Evolutionary conservation across 176 grass and related monocot genomes (phyloP).

Genomic region (Microstegium vimineum): DNA sequence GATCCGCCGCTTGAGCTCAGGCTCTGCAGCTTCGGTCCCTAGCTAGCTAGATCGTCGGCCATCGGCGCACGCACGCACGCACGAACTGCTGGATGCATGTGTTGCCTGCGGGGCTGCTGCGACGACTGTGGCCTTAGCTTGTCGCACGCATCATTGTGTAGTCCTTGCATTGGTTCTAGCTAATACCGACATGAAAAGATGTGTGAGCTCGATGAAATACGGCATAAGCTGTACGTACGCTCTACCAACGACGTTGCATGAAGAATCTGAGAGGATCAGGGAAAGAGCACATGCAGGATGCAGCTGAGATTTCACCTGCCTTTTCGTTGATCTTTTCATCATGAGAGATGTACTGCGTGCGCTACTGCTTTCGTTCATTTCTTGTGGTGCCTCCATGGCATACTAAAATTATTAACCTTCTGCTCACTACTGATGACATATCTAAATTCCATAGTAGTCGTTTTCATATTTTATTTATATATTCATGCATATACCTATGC

Average conservation of each 20-base stretch:
- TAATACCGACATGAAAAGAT: conserved; percentile 40
- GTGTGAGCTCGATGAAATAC: conserved; percentile 30
- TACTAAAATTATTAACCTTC: not conserved
- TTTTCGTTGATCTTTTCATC: conserved; percentile 35
- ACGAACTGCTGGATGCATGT: too few relatives aligned
- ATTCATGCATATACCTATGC: not conserved
- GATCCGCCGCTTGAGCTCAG: conserved; percentile 91
- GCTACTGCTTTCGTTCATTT: not conserved
- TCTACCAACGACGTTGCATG: conserved; percentile 11
- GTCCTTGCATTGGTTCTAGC: conserved; percentile 27
- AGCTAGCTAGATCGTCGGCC: conserved; percentile 26
- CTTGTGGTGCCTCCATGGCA: not conserved
- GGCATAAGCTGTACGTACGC: conserved; percentile 1
- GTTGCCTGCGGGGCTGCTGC: too few relatives aligned
- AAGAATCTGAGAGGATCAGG: conserved; percentile 31
- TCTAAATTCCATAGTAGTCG: not conserved
- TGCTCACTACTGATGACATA: conserved; percentile 18
- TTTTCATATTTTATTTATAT: not conserved
- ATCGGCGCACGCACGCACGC: not conserved
- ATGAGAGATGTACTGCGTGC: not conserved
- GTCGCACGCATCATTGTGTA: conserved; percentile 30
- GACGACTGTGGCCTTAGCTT: not conserved
- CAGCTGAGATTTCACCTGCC: conserved; percentile 23
- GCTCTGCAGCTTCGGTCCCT: conserved; percentile 75
- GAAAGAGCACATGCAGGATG: conserved; percentile 31